Conservation (phyloP, 2,329 filamentous ascomycete species). For the Elsinoe australis region DNA sequence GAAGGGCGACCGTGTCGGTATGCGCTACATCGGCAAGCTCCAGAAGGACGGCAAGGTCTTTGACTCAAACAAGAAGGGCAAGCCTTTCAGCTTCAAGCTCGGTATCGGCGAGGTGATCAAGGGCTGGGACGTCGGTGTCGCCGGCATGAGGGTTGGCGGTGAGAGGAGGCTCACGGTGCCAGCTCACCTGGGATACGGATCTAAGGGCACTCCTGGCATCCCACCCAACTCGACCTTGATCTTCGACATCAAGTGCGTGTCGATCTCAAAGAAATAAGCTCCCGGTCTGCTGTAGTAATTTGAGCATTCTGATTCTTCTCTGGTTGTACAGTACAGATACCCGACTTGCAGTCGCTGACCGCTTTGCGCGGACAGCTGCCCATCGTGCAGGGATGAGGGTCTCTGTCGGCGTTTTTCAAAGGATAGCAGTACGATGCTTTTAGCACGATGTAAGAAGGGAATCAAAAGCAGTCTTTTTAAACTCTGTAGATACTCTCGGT, state of each 20-base stretch:
- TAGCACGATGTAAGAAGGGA: background rate
- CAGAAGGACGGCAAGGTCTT: slow-evolving; percentile 87
- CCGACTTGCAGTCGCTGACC: slow-evolving; percentile 21
- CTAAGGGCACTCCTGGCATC: slow-evolving; percentile 65
- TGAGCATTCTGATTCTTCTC: background rate
- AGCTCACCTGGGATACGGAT: slow-evolving; percentile 80
- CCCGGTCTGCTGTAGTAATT: background rate
- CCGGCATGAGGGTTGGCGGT: slow-evolving; percentile 85
- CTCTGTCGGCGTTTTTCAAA: slow-evolving; percentile 18
- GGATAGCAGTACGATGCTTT: too few species aligned
- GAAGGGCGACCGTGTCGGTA: slow-evolving; percentile 81
- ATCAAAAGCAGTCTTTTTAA: slow-evolving; percentile 7
- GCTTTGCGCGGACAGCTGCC: slow-evolving; percentile 5
- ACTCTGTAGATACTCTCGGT: slow-evolving; percentile 1
- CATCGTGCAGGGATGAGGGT: slow-evolving; percentile 21
- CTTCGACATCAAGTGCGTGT: slow-evolving; percentile 63
- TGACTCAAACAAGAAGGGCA: slow-evolving; percentile 97
- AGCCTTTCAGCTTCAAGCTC: slow-evolving; percentile 93
- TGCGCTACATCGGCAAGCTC: slow-evolving; percentile 96
- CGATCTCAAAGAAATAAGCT: slow-evolving; percentile 37
- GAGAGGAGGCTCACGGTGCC: slow-evolving; percentile 92
- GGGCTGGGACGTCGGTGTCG: slow-evolving; percentile 93
- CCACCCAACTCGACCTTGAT: slow-evolving; percentile 83
- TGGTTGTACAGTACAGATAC: slow-evolving; percentile 20
- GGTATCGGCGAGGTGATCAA: slow-evolving; percentile 95